phyloP scores from a whole-genome alignment of 202 grass and related monocot species.

The Carex arenaria region DNA sequence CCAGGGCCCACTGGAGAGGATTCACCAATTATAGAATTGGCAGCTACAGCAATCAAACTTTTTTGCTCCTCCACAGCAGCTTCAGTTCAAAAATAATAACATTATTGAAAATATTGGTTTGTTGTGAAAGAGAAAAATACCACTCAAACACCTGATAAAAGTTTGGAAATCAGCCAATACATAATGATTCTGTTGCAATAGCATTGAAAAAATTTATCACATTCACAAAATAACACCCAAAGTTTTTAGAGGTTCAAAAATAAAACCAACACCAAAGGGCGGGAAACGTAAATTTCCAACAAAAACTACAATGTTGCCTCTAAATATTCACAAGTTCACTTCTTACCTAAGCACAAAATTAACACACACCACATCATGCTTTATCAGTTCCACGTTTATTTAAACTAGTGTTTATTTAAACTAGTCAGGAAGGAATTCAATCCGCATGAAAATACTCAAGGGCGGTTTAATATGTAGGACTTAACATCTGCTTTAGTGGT shows the following conservation, averaged over 20 bases:
- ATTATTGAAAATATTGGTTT: not conserved
- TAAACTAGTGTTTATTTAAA: not conserved
- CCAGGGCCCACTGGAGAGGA: conserved; percentile 34
- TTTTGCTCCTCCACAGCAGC: conserved; percentile 86
- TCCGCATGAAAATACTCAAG: not conserved
- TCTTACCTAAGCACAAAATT: not conserved
- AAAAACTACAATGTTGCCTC: not conserved
- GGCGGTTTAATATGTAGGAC: not conserved
- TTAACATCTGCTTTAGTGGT: not conserved
- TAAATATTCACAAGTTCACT: not conserved
- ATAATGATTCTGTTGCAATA: not conserved
- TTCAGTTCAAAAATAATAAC: conserved; percentile 34
- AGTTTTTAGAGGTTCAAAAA: not conserved
- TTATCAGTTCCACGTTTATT: not conserved
- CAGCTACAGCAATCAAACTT: conserved; percentile 41
- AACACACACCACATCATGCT: not conserved
- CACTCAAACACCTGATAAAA: not conserved
- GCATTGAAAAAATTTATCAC: not conserved
- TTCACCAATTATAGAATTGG: conserved; percentile 53
- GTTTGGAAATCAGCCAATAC: not conserved
- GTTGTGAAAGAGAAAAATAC: not conserved
- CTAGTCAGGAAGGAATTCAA: not conserved
- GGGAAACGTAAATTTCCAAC: not conserved
- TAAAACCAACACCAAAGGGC: not conserved
- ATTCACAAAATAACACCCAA: not conserved